Percentiles rank a stretch among this genome's conserved stretches.
phyloP scores from a whole-genome alignment of 2,329 filamentous ascomycete genomes.

The Nannizziopsis barbatae region DNA sequence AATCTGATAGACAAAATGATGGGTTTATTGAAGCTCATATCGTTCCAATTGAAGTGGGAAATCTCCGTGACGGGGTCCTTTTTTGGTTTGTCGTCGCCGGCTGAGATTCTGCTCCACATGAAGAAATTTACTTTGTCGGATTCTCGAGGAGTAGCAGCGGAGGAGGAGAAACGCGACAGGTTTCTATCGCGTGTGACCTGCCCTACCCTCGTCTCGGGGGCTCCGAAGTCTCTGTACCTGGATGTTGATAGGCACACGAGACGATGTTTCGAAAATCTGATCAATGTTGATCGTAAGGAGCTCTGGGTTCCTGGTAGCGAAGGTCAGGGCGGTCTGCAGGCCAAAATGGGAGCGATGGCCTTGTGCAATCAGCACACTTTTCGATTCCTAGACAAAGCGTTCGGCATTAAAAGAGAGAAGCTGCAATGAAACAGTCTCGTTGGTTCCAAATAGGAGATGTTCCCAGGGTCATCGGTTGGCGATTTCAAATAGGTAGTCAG shows the following conservation, averaged over 20 bases:
- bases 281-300: background rate
- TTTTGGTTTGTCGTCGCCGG: too few relatives aligned
- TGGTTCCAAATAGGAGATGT: too few relatives aligned
- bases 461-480: too few relatives aligned
- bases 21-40: too few relatives aligned
- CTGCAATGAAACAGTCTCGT: background rate
- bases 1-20: too few relatives aligned
- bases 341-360: slow-evolving; percentile 4
- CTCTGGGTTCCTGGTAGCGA: slow-evolving; percentile 2
- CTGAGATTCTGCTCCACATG: too few relatives aligned
- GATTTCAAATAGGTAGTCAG: too few relatives aligned
- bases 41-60: too few relatives aligned
- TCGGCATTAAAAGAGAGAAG: background rate
- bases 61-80: too few relatives aligned
- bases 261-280: background rate
- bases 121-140: background rate
- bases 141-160: background rate
- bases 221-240: background rate
- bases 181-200: background rate
- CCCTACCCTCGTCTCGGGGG: slow-evolving; percentile 2
- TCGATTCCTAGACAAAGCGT: slow-evolving; percentile 4
- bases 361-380: background rate
- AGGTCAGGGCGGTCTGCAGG: slow-evolving; percentile 1
- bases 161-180: background rate
- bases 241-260: background rate